Conservation (phyloP, 495 filamentous ascomycete species). For the Letharia lupina region DNA sequence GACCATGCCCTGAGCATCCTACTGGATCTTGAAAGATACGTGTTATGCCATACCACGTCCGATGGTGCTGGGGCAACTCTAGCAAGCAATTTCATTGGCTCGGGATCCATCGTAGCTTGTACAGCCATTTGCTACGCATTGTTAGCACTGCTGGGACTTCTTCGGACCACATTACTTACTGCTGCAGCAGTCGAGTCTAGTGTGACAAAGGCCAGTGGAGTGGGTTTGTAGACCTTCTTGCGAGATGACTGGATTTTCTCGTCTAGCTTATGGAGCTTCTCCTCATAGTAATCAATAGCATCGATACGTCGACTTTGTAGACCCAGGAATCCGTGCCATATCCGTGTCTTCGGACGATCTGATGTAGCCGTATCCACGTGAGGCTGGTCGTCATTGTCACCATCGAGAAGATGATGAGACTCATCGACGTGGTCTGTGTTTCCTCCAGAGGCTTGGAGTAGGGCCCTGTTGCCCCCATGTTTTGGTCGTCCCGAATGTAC, state of each 20-base stretch:
- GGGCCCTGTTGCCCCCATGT: slow-evolving; percentile 4
- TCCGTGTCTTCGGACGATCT: slow-evolving; percentile 57
- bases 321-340: slow-evolving; percentile 75
- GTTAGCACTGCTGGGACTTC: slow-evolving; percentile 7
- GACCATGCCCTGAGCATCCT: slow-evolving; percentile 71
- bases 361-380: slow-evolving; percentile 28
- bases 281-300: slow-evolving; percentile 88
- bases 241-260: slow-evolving; percentile 63
- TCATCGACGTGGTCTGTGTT: slow-evolving; percentile 34
- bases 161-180: slow-evolving; percentile 23
- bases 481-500: slow-evolving; percentile 48
- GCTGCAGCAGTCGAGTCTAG: slow-evolving; percentile 90
- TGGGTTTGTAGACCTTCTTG: slow-evolving; percentile 67
- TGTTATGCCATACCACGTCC: slow-evolving; percentile 89
- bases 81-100: slow-evolving; percentile 74
- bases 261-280: slow-evolving; percentile 72
- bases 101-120: slow-evolving; percentile 83
- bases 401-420: slow-evolving; percentile 44
- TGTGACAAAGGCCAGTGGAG: slow-evolving; percentile 85
- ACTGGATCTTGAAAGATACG: slow-evolving; percentile 66
- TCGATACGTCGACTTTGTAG: slow-evolving; percentile 68
- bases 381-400: slow-evolving; percentile 30
- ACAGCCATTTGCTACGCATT: slow-evolving; percentile 71
- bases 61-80: slow-evolving; percentile 78
- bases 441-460: slow-evolving; percentile 11